These are phyloP conservation scores for Termitomyces sp. DNA, from an alignment of 768 basidiomycete genomes.

Conservation along the genomic window DNA sequence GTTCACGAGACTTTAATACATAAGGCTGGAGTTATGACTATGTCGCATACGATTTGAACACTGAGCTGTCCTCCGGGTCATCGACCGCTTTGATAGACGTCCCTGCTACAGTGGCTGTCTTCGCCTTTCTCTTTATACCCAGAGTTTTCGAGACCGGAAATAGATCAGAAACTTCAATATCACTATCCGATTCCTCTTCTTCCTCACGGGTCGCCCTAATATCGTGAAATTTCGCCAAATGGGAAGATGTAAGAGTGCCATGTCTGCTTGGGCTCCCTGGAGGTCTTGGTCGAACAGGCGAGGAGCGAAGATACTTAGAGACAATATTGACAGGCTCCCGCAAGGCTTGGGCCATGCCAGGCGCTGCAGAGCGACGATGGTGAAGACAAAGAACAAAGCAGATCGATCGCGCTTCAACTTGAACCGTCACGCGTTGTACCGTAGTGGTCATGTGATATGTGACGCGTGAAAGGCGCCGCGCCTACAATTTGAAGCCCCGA, in stretches of 20 bases:
- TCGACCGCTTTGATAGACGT: neutral
- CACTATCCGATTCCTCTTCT: constrained; percentile 5
- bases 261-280: constrained; percentile 4
- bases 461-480: neutral
- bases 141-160: neutral
- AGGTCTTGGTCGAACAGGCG: neutral
- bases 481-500: too few species aligned
- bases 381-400: neutral
- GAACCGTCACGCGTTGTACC: neutral
- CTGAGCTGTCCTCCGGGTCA: neutral
- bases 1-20: too few species aligned
- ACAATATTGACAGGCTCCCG: constrained; percentile 9
- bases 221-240: constrained; percentile 5
- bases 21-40: neutral
- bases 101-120: neutral
- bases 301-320: constrained; percentile 10
- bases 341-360: constrained; percentile 6
- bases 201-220: neutral
- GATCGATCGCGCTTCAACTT: neutral
- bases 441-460: neutral
- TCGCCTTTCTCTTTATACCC: neutral
- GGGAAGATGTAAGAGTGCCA: constrained; percentile 2
- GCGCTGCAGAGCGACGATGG: neutral
- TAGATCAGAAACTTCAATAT: constrained; percentile 9
- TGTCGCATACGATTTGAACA: neutral